phyloP scores from a whole-genome alignment of 2,329 filamentous ascomycete genomes.

The Chrysosporium queenslandicum region DNA sequence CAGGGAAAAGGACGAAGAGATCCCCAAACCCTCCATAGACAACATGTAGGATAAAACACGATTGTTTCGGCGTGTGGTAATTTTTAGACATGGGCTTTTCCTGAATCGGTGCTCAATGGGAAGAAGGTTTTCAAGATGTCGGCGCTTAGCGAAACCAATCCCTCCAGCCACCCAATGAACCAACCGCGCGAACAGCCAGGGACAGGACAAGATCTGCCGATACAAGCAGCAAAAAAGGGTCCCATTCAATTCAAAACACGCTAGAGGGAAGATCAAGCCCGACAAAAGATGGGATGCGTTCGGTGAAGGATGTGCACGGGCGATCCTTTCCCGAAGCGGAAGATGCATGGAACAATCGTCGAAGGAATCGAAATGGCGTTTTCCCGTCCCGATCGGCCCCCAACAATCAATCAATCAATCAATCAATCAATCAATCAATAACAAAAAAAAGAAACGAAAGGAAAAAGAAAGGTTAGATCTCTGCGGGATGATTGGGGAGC shows the following conservation, averaged over 20 bases:
- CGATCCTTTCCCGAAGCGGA: slow-evolving; percentile 3
- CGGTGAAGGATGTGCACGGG: too few relatives aligned
- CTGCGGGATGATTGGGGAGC: background rate
- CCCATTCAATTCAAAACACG: background rate
- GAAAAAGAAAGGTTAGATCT: background rate
- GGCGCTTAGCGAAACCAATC: slow-evolving; percentile 3
- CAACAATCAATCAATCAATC: background rate
- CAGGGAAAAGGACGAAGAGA: too few relatives aligned
- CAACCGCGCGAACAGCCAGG: background rate
- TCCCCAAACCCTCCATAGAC: too few relatives aligned
- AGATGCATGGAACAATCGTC: slow-evolving; percentile 10
- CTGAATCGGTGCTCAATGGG: slow-evolving; percentile 2
- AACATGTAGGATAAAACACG: too few relatives aligned
- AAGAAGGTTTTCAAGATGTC: background rate
- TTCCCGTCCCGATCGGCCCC: background rate
- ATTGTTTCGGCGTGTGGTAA: background rate
- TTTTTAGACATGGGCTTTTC: background rate
- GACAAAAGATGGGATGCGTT: too few relatives aligned
- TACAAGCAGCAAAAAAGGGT: background rate
- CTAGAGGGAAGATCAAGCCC: background rate
- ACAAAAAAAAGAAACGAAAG: background rate
- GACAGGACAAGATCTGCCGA: background rate
- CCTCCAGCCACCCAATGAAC: background rate
- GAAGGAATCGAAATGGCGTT: background rate
- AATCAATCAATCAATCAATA: background rate